These are phyloP conservation scores for Fusarium devonianum DNA, from an alignment of 2,329 filamentous ascomycete genomes.

Conservation along the genomic window DNA sequence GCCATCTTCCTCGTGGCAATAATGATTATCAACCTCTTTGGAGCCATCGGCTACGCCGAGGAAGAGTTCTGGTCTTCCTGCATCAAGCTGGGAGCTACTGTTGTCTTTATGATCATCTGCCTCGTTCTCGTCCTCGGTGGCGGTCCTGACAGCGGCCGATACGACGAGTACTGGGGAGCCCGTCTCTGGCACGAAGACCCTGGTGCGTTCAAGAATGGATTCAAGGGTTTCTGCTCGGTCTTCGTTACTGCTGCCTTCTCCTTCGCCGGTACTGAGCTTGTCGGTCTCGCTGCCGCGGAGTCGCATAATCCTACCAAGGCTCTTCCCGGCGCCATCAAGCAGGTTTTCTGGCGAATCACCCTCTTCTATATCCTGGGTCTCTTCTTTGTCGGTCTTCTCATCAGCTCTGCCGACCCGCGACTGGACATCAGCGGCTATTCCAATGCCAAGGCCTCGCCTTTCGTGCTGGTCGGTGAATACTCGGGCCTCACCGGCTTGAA, in stretches of 20 bases:
- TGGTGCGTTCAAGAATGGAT: constrained; percentile 70
- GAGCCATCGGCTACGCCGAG: constrained; percentile 60
- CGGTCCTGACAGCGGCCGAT: constrained; percentile 56
- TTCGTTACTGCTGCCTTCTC: constrained; percentile 77
- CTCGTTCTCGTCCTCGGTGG: constrained; percentile 66
- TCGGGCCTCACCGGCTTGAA: constrained; percentile 57
- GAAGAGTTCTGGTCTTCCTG: constrained; percentile 64
- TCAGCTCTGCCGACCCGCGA: constrained; percentile 53
- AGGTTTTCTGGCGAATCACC: constrained; percentile 65
- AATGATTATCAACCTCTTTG: constrained; percentile 62
- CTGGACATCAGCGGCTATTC: constrained; percentile 44
- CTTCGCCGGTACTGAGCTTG: constrained; percentile 73
- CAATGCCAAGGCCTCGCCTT: constrained; percentile 53
- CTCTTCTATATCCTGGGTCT: constrained; percentile 59
- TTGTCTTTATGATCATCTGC: constrained; percentile 68
- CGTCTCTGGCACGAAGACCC: constrained; percentile 45
- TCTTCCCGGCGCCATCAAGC: constrained; percentile 80
- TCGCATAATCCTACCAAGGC: constrained; percentile 71
- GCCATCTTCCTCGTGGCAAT: constrained; percentile 60
- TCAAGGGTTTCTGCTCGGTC: constrained; percentile 73
- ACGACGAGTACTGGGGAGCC: constrained; percentile 54
- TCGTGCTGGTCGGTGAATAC: constrained; percentile 59
- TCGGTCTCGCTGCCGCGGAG: constrained; percentile 75
- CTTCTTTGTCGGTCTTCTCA: constrained; percentile 57
- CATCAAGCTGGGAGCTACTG: constrained; percentile 63